A percentile compares a stretch with the other conserved stretches of the same genome.
Conservation (phyloP, 306 rosid genomes). For the Rubus parviflorus region DNA sequence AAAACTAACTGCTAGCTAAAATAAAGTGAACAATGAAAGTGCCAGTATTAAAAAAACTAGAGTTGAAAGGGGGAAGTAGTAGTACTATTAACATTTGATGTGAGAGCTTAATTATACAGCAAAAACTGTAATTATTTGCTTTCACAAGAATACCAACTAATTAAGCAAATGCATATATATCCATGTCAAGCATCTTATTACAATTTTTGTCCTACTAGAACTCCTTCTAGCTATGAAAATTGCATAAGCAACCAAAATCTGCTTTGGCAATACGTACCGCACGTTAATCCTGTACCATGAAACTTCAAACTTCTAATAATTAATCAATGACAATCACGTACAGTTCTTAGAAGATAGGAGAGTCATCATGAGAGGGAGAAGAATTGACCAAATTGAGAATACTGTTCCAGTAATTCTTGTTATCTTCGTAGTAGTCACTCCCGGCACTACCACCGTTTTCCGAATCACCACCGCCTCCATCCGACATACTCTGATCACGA, state of each 20-base stretch:
- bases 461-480: constrained; percentile 59
- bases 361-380: constrained; percentile 60
- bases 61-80: not conserved
- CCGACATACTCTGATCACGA: constrained; percentile 49
- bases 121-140: not conserved
- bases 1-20: too few species aligned
- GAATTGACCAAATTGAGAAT: constrained; percentile 93
- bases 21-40: too few species aligned
- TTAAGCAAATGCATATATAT: not conserved
- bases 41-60: too few species aligned
- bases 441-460: constrained; percentile 37
- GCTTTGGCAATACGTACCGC: not conserved
- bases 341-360: constrained; percentile 60
- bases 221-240: not conserved
- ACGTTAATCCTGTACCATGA: not conserved
- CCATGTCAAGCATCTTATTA: constrained; percentile 7
- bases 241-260: constrained; percentile 15
- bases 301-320: not conserved
- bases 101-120: constrained; percentile 11
- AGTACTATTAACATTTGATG: not conserved
- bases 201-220: not conserved
- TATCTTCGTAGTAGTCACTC: constrained; percentile 68
- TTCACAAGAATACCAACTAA: not conserved
- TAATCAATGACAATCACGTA: not conserved
- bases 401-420: constrained; percentile 88